Conservation (phyloP, 164 flowering plant species). For the Berberis vulgaris region DNA sequence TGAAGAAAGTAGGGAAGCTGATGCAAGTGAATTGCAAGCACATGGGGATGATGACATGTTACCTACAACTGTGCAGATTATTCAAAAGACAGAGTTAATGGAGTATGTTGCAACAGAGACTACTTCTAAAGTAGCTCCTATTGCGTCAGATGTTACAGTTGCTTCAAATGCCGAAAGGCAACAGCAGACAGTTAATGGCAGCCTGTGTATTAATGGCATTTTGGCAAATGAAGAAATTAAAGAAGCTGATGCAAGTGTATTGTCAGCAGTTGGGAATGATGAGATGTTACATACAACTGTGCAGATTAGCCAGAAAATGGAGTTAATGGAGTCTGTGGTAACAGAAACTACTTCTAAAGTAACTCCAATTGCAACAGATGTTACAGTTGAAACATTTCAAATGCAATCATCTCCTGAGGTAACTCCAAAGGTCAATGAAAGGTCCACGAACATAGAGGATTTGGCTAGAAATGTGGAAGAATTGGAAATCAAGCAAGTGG, state of each 20-base stretch:
- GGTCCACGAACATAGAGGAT: conserved; percentile 8
- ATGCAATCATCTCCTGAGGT: conserved; percentile 17
- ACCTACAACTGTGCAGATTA: conserved; percentile 7
- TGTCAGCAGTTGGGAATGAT: conserved; percentile 1
- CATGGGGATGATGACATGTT: conserved; percentile 1
- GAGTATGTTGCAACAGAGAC: neutral
- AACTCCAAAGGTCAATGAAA: conserved; percentile 10
- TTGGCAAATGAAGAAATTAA: too few species aligned
- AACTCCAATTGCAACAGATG: conserved; percentile 17
- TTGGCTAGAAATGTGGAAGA: conserved; percentile 12
- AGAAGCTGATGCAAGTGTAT: conserved; percentile 9
- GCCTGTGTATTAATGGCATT: too few species aligned
- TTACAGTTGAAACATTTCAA: conserved; percentile 56
- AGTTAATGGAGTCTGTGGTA: neutral
- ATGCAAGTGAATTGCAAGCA: conserved; percentile 2
- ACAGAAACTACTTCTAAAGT: conserved; percentile 11
- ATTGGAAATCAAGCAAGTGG: conserved; percentile 6
- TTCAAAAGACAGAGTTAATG: neutral
- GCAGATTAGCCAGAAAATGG: conserved; percentile 1
- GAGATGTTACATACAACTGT: conserved; percentile 2
- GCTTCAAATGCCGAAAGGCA: too few species aligned
- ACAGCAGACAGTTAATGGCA: too few species aligned
- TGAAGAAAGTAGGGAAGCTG: conserved; percentile 14
- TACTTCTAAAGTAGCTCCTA: too few species aligned
- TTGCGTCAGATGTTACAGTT: too few species aligned